Evolutionary conservation across 2,329 filamentous ascomycete genomes (phyloP).

Genomic region (Ascochyta clinopodiicola): DNA sequence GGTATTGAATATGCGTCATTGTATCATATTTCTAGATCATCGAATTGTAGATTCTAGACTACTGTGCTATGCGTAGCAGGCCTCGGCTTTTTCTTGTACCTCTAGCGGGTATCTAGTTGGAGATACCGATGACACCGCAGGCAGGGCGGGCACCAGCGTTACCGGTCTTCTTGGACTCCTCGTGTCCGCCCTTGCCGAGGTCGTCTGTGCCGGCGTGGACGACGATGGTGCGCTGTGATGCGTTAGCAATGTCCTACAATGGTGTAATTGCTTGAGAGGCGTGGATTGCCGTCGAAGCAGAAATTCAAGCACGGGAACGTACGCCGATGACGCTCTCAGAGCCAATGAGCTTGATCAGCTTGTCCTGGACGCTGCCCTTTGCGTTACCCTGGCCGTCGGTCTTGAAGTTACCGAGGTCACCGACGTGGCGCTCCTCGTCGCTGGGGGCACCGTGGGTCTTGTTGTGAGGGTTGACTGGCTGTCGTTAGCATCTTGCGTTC

Average conservation of each 20-base stretch:
- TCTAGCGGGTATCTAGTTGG: slow-evolving; percentile 61
- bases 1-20: too few relatives aligned
- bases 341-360: slow-evolving; percentile 92
- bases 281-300: too few relatives aligned
- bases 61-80: too few relatives aligned
- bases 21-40: too few relatives aligned
- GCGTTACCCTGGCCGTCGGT: slow-evolving; percentile 92
- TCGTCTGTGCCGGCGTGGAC: slow-evolving; percentile 96
- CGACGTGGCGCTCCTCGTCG: slow-evolving; percentile 89
- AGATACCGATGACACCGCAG: slow-evolving; percentile 95
- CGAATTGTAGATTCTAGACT: too few relatives aligned
- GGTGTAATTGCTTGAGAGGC: too few relatives aligned
- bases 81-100: too few relatives aligned
- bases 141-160: slow-evolving; percentile 93
- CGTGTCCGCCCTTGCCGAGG: slow-evolving; percentile 87
- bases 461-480: slow-evolving; percentile 87
- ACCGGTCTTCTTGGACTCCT: slow-evolving; percentile 98
- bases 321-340: slow-evolving; percentile 93
- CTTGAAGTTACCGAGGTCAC: slow-evolving; percentile 96
- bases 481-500: slow-evolving; percentile 12
- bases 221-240: slow-evolving; percentile 82
- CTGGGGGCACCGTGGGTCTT: slow-evolving; percentile 89
- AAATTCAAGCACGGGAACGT: slow-evolving; percentile 40
- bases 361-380: slow-evolving; percentile 80
- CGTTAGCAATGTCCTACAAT: slow-evolving; percentile 16